phyloP scores from a whole-genome alignment of 192 early-diverging fungal genomes.

The Helicostylum pulchrum region DNA sequence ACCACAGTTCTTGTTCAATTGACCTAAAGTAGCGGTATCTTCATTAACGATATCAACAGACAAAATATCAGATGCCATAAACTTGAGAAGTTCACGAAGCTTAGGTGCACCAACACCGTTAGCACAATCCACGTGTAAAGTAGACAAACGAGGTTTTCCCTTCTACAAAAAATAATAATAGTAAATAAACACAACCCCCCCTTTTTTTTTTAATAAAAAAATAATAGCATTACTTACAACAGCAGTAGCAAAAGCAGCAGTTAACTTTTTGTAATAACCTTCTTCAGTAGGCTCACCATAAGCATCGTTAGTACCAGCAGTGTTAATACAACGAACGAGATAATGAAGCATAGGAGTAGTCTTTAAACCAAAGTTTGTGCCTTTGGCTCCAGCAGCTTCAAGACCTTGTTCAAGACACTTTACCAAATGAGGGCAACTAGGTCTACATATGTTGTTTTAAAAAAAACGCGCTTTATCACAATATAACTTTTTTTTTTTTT shows the following conservation, averaged over 20 bases:
- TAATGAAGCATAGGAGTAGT: slow-evolving; percentile 99
- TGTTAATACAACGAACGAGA: slow-evolving; percentile 34
- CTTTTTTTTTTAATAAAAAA: neutral
- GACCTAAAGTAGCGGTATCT: slow-evolving; percentile 63
- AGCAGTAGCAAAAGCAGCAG: slow-evolving; percentile 76
- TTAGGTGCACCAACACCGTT: slow-evolving; percentile 97
- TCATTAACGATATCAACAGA: slow-evolving; percentile 71
- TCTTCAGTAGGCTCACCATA: slow-evolving; percentile 71
- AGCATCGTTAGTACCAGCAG: slow-evolving; percentile 22
- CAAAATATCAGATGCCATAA: slow-evolving; percentile 63
- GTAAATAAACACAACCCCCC: too few species aligned
- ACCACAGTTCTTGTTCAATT: slow-evolving; percentile 89
- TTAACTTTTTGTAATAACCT: slow-evolving; percentile 92
- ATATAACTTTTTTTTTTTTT: neutral
- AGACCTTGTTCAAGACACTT: slow-evolving; percentile 80
- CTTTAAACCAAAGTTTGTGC: slow-evolving; percentile 80
- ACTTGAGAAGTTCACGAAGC: slow-evolving; percentile 69
- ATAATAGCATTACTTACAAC: slow-evolving; percentile 51
- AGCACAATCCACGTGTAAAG: slow-evolving; percentile 84
- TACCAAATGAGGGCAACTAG: slow-evolving; percentile 82
- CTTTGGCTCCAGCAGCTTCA: slow-evolving; percentile 60
- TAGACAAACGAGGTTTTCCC: slow-evolving; percentile 65
- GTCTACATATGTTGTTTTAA: slow-evolving; percentile 43
- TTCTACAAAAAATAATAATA: slow-evolving; percentile 39
- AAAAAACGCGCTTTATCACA: neutral